Base-by-base conservation (phyloP, 495 filamentous ascomycete species). In the Xylaria cubensis region DNA sequence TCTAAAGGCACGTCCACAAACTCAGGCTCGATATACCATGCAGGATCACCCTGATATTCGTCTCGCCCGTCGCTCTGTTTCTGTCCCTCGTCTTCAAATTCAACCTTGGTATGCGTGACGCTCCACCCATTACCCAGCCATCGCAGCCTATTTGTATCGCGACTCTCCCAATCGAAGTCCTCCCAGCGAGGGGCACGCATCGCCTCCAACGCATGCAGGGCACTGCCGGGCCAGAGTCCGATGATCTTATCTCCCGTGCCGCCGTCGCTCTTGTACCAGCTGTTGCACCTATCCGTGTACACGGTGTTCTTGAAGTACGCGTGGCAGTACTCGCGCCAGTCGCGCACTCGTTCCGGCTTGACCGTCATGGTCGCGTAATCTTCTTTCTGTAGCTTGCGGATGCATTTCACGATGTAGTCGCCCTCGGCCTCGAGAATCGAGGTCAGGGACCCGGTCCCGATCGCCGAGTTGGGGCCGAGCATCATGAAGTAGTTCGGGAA, bases 401-500 rank as follows among this genome's bases (percentile, higher is more conserved):
- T 80, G 15, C 89, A 83, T 72, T 89, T 87, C 19, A 88, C 84
- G 55, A 89, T 83, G 74, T 92, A 93, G 4, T 89, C 89, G 41
- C 87, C 81, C 72, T 88, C 82, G 39, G 86, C 86, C 67, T 90
- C 87, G 42, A 92, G 81, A 41, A 88, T 86, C 48, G 83, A 77
- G 9, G 85, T 84, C 36, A 92, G 75, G 24, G 84, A 86, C 0
- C 89, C 89, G 55, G 86, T 85, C 4, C 88, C 88, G 67, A 89
- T 83, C 15, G 85, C 84, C 58, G 79, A 81, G 73, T 91, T 91
- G 3, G 90, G 89, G 0, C 90, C 90, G 41, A 86, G 82, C 76
- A 91, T 84, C 74, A 85, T 89, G 73, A 92, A 84, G 55, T 88
- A 84, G 76, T 93, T 94, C 10, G 92, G 92, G 73, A 93, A 92